phyloP scores from a whole-genome alignment of 73 alveolate species.

The Paramecium tetraurelia region DNA sequence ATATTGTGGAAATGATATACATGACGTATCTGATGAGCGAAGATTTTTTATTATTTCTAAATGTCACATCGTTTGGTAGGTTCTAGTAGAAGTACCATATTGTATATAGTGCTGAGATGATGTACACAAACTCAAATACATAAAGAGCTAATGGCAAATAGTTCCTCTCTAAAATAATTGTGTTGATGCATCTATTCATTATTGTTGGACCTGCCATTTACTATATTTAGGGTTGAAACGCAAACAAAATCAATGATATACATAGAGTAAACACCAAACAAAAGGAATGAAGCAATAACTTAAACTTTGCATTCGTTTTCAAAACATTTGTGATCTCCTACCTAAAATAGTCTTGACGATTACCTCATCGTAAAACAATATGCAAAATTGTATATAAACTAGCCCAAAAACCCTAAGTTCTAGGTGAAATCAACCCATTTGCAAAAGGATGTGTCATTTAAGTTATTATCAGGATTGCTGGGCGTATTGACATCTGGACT shows the following conservation, averaged over 20 bases:
- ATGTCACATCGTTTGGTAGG: slow-evolving; percentile 23
- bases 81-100: slow-evolving; percentile 50
- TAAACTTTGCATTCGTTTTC: background rate
- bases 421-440: background rate
- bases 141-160: background rate
- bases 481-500: background rate
- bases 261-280: background rate
- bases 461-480: background rate
- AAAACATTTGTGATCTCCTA: slow-evolving; percentile 17
- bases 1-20: background rate
- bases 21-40: slow-evolving; percentile 39
- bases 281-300: background rate
- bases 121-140: background rate
- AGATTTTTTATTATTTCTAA: background rate
- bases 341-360: background rate
- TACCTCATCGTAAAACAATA: slow-evolving; percentile 44
- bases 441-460: background rate
- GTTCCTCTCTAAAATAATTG: background rate
- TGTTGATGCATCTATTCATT: background rate
- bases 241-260: background rate
- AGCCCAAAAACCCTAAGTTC: background rate
- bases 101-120: slow-evolving; percentile 14
- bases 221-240: background rate
- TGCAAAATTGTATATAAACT: slow-evolving; percentile 39
- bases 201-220: background rate